phyloP scores from a whole-genome alignment of 352 stramenopile species.

The Thalassiosira mediterranea region DNA sequence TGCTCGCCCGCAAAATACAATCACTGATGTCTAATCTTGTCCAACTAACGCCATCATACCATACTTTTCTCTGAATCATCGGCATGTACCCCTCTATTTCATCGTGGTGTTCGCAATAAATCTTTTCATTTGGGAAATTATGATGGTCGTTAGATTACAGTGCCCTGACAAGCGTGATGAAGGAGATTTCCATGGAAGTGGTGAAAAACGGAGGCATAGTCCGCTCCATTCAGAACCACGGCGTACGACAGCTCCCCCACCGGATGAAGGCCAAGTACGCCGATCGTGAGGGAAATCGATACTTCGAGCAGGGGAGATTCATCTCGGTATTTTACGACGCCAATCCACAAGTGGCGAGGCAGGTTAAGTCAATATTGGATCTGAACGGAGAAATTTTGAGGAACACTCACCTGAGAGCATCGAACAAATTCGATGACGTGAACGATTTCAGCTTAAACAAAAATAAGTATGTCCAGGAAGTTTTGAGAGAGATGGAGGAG shows the following conservation, averaged over 20 bases:
- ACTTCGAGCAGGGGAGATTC: constrained; percentile 81
- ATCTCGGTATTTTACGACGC: constrained; percentile 82
- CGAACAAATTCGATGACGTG: constrained; percentile 73
- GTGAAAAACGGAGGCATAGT: constrained; percentile 79
- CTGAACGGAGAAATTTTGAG: constrained; percentile 78
- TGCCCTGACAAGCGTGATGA: constrained; percentile 60
- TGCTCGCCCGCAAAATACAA: no score
- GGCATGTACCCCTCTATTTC: no score
- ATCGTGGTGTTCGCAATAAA: no score
- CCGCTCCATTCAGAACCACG: constrained; percentile 81
- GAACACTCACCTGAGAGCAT: constrained; percentile 72
- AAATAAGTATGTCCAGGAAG: constrained; percentile 79
- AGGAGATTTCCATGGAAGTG: constrained; percentile 75
- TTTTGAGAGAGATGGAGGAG: constrained; percentile 51
- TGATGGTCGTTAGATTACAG: no score
- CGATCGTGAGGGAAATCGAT: constrained; percentile 74
- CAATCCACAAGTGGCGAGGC: constrained; percentile 61
- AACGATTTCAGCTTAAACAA: constrained; percentile 74
- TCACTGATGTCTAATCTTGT: no score
- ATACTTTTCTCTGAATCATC: no score
- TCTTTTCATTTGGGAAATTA: no score
- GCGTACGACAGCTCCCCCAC: constrained; percentile 79
- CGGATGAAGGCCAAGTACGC: constrained; percentile 78
- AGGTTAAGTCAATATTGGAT: constrained; percentile 70
- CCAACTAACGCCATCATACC: no score